These are phyloP conservation scores for Colletotrichum neosansevieriae DNA, from an alignment of 2,329 filamentous ascomycete species.

Conservation along the genomic window DNA sequence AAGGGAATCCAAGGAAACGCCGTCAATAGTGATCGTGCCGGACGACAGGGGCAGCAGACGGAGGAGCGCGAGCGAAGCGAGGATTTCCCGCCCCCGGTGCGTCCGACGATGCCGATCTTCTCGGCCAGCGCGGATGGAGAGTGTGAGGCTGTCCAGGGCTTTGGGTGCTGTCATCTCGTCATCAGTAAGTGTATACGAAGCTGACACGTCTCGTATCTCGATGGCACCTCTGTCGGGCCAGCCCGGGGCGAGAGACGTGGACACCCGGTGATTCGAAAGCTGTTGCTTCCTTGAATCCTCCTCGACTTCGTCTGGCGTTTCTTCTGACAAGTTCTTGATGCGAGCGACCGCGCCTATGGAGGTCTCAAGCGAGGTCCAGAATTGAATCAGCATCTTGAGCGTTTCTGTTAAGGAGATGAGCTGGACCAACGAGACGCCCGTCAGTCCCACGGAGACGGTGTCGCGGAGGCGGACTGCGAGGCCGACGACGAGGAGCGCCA, in stretches of 20 bases:
- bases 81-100: slow-evolving; percentile 48
- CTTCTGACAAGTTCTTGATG: slow-evolving; percentile 46
- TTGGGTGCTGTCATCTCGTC: slow-evolving; percentile 42
- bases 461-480: slow-evolving; percentile 52
- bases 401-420: slow-evolving; percentile 51
- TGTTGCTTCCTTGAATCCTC: not conserved
- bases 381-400: slow-evolving; percentile 50
- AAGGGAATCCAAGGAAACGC: slow-evolving; percentile 33
- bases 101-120: slow-evolving; percentile 52
- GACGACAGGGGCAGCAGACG: slow-evolving; percentile 58
- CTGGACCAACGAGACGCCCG: slow-evolving; percentile 46
- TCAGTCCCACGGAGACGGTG: slow-evolving; percentile 35
- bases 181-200: slow-evolving; percentile 30
- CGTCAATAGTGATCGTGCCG: slow-evolving; percentile 53
- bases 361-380: slow-evolving; percentile 49
- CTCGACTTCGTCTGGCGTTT: slow-evolving; percentile 47
- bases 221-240: slow-evolving; percentile 52
- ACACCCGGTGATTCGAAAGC: not conserved
- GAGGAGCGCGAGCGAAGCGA: slow-evolving; percentile 51
- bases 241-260: slow-evolving; percentile 38
- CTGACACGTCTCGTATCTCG: slow-evolving; percentile 46
- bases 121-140: slow-evolving; percentile 47
- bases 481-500: slow-evolving; percentile 61
- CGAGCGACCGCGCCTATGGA: slow-evolving; percentile 46
- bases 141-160: slow-evolving; percentile 55